Base-by-base conservation (phyloP, 2,329 filamentous ascomycete species). In the Lachnellula occidentalis region DNA sequence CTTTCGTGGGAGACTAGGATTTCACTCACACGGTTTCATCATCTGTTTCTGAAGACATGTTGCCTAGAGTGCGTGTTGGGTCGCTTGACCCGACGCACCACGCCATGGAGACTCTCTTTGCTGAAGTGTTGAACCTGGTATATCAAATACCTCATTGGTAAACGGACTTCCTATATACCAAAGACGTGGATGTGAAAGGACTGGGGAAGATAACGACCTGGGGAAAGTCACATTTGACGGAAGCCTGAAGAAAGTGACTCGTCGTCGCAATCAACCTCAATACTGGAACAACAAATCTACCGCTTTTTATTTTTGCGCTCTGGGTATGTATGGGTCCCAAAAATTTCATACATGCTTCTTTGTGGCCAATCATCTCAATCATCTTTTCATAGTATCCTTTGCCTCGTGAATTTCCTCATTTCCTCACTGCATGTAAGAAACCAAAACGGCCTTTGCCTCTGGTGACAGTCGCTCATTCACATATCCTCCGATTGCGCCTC, bases 381-480 rank as follows among this genome's bases (percentile, higher is more conserved):
- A 34, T 49, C 43, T 47, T 47, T 53, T 55, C 41, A 51, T 55
- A 55, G 9, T 56, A 34, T 52, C 49, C 43, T 24, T 21, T 22
- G 22, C 45, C 24, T 51, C 51, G 57, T 17, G 42, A 50, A 5
- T 48, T 45, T 46, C 51, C 56, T n/a, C 41, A 24, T n/a, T n/a
- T 48, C 47, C 46, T 66, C 58, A 69, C 57, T 54, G 53, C 66
- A 80, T 78, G 65, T 80, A 80, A 50, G 74, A 73, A 50, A 68
- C 62, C 53, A 80, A 62, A 14, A 78, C 71, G 19, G 66, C 66
- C 68, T 75, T 74, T 22, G 75, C 80, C 66, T 90, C 82, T 1
- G 78, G 76, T 45, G 78, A 76, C 57, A 96, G 74, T 63, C 90
- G 82, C 70, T 89, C 81, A 60, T 83, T 76, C 51, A 92, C 87